A percentile compares a stretch with the other conserved stretches of the same genome.
These are phyloP conservation scores for Oryza coarctata DNA, from an alignment of 176 grass and related monocot genomes.

Conservation along the genomic window DNA sequence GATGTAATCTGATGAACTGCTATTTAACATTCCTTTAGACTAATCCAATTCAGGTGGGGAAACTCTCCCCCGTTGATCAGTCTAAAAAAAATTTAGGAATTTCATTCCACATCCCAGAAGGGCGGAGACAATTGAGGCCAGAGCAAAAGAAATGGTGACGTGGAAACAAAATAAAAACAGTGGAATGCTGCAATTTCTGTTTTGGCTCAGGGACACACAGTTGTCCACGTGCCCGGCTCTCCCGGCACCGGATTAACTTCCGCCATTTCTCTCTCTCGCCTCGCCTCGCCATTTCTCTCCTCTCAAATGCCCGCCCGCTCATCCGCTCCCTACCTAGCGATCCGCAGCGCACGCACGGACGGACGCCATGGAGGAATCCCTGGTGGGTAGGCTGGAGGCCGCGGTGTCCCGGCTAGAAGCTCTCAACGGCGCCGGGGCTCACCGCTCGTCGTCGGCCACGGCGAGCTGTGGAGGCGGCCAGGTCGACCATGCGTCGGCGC, in stretches of 20 bases:
- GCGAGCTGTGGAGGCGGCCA: not conserved
- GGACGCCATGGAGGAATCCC: slow-evolving; percentile 37
- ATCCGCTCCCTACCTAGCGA: not conserved
- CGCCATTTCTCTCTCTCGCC: slow-evolving; percentile 9
- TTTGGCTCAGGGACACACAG: not conserved
- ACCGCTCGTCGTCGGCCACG: not conserved
- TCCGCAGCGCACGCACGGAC: not conserved
- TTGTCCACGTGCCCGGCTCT: slow-evolving; percentile 1
- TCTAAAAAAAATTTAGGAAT: no score
- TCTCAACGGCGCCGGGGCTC: not conserved
- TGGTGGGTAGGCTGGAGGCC: slow-evolving; percentile 46
- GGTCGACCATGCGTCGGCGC: not conserved
- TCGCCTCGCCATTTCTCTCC: not conserved
- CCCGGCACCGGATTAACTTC: slow-evolving; percentile 8
- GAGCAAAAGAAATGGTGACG: no score
- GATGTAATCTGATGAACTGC: no score
- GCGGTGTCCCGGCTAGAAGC: slow-evolving; percentile 53
- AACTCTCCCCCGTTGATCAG: no score
- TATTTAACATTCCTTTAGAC: no score
- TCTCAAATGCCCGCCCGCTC: slow-evolving; percentile 13
- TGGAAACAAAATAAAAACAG: no score
- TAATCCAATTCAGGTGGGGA: no score
- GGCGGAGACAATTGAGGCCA: no score
- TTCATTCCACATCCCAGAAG: no score
- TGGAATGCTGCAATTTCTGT: not conserved